Evolutionary conservation across 305 asterid species (phyloP).

Genomic region (Striga hermonthica): DNA sequence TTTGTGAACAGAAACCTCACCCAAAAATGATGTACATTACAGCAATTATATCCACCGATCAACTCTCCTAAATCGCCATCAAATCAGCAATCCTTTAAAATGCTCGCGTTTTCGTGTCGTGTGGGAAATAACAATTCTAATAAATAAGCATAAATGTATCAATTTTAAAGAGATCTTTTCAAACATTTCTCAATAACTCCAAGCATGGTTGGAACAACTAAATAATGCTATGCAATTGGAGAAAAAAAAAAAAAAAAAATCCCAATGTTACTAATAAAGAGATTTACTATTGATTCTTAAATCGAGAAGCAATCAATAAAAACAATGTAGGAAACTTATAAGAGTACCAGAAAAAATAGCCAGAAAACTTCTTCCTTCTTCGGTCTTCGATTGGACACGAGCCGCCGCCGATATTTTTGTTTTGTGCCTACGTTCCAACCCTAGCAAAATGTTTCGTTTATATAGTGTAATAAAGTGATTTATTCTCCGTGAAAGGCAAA

Average conservation of each 20-base stretch:
- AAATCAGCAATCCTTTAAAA: background rate
- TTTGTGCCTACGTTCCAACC: slow-evolving; percentile 12
- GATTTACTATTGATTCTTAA: slow-evolving; percentile 7
- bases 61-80: background rate
- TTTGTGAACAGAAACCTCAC: background rate
- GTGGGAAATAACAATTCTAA: background rate
- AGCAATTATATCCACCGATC: background rate
- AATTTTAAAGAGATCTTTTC: background rate
- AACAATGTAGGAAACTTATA: background rate
- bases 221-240: slow-evolving; percentile 6
- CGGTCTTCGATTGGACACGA: background rate
- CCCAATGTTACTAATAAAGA: background rate
- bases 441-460: background rate
- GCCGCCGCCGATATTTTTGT: background rate
- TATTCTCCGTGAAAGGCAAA: background rate
- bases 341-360: slow-evolving; percentile 5
- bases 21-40: background rate
- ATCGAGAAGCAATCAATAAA: slow-evolving; percentile 19
- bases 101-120: background rate
- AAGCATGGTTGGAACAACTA: slow-evolving; percentile 1
- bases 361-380: background rate
- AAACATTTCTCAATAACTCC: slow-evolving; percentile 13
- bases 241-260: background rate
- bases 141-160: background rate
- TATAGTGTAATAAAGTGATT: background rate